Evolutionary conservation across 1,284 basidiomycete genomes (phyloP).

Genomic region (Leccinum pseudoinsigne): DNA sequence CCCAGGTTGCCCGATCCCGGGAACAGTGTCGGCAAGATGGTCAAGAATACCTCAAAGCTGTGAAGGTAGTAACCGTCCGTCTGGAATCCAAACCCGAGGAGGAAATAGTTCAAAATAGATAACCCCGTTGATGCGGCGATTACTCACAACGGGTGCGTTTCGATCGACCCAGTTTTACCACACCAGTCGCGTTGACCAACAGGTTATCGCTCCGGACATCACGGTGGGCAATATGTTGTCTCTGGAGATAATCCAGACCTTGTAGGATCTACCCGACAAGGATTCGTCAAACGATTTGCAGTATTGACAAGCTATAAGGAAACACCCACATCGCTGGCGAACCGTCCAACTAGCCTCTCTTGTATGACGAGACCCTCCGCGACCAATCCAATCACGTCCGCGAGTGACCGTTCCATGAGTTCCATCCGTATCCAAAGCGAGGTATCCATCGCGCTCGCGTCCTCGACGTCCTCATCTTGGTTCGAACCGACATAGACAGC

Average conservation of each 20-base stretch:
- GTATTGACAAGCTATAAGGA: constrained; percentile 5
- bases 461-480: constrained; percentile 43
- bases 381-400: constrained; percentile 67
- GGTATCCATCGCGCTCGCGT: constrained; percentile 20
- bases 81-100: constrained; percentile 63
- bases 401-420: constrained; percentile 80
- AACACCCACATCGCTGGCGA: constrained; percentile 68
- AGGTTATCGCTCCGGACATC: constrained; percentile 81
- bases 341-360: constrained; percentile 67
- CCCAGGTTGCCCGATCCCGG: constrained; percentile 71
- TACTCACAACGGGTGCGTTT: constrained; percentile 45
- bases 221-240: constrained; percentile 67
- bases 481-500: constrained; percentile 62
- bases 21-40: constrained; percentile 69
- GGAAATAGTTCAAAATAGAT: constrained; percentile 69
- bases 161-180: constrained; percentile 67
- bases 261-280: constrained; percentile 51
- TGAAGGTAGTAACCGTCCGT: constrained; percentile 72
- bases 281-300: not conserved
- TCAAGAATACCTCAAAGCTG: constrained; percentile 75
- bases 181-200: constrained; percentile 61
- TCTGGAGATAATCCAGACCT: constrained; percentile 63
- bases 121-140: constrained; percentile 69
- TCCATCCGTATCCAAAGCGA: constrained; percentile 84
- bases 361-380: constrained; percentile 58